Conservation (phyloP, 768 basidiomycete species). For the Boletus subparvulus region DNA sequence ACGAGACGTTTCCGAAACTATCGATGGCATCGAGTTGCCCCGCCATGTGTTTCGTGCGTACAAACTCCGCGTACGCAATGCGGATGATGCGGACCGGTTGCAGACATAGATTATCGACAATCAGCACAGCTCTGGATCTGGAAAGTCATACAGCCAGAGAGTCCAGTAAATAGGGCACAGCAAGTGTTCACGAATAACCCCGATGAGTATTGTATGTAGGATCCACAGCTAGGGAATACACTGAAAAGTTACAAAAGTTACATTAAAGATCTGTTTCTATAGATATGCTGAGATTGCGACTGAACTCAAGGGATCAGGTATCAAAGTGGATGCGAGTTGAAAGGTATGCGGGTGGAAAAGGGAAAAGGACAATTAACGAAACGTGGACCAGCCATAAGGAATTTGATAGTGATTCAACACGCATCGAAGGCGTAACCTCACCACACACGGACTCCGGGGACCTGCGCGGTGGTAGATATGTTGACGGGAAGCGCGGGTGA, state of each 20-base stretch:
- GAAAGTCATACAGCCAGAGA: background rate
- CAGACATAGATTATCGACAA: background rate
- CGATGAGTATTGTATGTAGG: constrained; percentile 22
- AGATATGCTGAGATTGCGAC: constrained; percentile 25
- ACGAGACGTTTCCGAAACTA: constrained; percentile 4
- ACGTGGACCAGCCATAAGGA: constrained; percentile 23
- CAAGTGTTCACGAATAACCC: constrained; percentile 13
- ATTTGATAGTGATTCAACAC: constrained; percentile 10
- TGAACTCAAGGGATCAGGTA: constrained; percentile 20
- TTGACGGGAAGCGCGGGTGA: background rate
- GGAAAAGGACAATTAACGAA: background rate
- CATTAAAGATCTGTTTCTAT: constrained; percentile 29
- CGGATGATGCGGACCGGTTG: background rate
- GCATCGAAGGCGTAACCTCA: constrained; percentile 1
- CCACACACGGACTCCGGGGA: constrained; percentile 3
- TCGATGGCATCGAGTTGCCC: constrained; percentile 1
- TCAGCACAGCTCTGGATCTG: background rate
- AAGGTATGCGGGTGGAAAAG: constrained; percentile 6
- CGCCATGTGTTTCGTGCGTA: background rate
- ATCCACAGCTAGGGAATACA: constrained; percentile 26
- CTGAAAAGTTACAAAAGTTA: constrained; percentile 22
- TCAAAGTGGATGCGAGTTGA: constrained; percentile 18
- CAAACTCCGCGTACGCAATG: background rate
- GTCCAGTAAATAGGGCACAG: background rate
- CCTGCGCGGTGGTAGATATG: constrained; percentile 2